These are phyloP conservation scores for Geosmithia putterillii DNA, from an alignment of 2,329 filamentous ascomycete genomes.

Conservation along the genomic window DNA sequence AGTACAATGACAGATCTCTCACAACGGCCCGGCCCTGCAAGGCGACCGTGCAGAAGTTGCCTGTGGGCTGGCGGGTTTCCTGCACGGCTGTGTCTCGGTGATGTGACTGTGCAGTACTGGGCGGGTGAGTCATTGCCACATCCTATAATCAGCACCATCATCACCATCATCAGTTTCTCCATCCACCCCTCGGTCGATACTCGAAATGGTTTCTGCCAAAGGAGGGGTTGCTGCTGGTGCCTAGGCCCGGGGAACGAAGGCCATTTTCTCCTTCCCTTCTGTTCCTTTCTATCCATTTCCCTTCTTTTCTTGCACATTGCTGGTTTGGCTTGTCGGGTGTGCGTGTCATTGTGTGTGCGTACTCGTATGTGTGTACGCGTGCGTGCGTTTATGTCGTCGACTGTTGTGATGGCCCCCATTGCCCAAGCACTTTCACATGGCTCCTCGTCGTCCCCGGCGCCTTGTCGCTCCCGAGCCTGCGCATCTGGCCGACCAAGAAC, in stretches of 20 bases:
- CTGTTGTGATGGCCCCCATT: neutral
- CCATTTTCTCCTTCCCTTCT: too few species aligned
- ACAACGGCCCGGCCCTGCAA: neutral
- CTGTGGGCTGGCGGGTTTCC: neutral
- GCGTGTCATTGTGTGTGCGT: too few species aligned
- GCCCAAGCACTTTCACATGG: neutral
- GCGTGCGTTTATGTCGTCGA: too few species aligned
- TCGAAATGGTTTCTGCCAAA: too few species aligned
- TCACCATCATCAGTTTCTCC: neutral
- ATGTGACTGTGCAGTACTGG: neutral
- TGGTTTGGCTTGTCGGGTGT: too few species aligned
- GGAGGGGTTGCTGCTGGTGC: too few species aligned
- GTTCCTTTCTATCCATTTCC: too few species aligned
- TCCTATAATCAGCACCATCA: neutral
- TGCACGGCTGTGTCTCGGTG: neutral
- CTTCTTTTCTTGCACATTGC: too few species aligned
- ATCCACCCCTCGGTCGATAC: too few species aligned
- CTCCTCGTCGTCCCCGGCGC: neutral
- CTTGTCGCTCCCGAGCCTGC: conserved; percentile 15
- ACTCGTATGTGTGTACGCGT: too few species aligned
- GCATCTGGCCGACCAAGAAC: conserved; percentile 29
- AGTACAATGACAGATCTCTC: neutral
- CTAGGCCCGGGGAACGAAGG: too few species aligned
- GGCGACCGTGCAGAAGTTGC: neutral
- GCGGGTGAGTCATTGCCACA: neutral